These are phyloP conservation scores for Hymenoscyphus fraxineus DNA, from an alignment of 2,329 filamentous ascomycete species.

Conservation along the genomic window DNA sequence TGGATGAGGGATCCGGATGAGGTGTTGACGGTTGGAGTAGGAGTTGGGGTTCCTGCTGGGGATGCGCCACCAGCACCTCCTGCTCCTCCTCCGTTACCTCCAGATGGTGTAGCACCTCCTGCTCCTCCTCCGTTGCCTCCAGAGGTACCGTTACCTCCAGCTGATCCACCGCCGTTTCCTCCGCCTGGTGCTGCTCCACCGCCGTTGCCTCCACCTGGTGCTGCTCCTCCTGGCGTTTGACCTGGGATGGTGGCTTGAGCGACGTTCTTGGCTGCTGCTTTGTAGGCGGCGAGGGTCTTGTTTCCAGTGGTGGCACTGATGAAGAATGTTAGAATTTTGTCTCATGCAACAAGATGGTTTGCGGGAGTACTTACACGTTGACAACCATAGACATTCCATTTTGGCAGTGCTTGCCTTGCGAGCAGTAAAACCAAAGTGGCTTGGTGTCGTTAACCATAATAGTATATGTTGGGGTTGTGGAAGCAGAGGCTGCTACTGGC, in stretches of 20 bases:
- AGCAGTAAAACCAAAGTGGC: constrained; percentile 78
- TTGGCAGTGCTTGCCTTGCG: constrained; percentile 70
- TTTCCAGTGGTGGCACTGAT: constrained; percentile 1
- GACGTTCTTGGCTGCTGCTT: constrained; percentile 36
- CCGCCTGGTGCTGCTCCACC: constrained; percentile 3
- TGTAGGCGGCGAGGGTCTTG: constrained; percentile 29
- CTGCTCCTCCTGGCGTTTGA: neutral
- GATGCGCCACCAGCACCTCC: constrained; percentile 6
- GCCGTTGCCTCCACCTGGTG: neutral
- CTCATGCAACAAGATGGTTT: constrained; percentile 9
- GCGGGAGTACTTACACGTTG: constrained; percentile 30
- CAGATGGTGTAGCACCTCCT: neutral
- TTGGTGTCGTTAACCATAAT: constrained; percentile 64
- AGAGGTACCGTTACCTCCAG: constrained; percentile 12
- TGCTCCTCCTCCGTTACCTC: neutral
- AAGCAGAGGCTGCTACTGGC: constrained; percentile 52
- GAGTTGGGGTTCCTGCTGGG: neutral
- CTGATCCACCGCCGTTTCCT: constrained; percentile 10
- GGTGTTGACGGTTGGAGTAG: neutral
- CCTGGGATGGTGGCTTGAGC: constrained; percentile 41
- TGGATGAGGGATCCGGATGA: neutral
- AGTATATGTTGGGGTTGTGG: constrained; percentile 63
- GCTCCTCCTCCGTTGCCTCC: constrained; percentile 10
- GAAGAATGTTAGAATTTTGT: constrained; percentile 13
- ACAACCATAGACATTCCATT: constrained; percentile 40